Conservation (phyloP, 1,284 basidiomycete species). For the Sanghuangporus baumii region DNA sequence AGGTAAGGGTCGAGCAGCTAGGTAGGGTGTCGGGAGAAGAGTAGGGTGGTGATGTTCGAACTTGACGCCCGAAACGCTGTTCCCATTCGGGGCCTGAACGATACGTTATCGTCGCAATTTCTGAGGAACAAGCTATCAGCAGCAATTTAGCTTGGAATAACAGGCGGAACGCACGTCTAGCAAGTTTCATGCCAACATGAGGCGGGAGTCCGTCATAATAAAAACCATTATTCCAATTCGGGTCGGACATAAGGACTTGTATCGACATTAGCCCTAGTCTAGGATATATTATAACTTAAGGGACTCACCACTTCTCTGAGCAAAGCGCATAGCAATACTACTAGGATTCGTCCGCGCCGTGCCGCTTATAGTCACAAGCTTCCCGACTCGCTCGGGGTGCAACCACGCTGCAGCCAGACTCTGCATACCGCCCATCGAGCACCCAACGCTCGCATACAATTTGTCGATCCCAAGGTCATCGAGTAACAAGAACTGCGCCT, state of each 20-base stretch:
- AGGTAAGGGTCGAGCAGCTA: slow-evolving; percentile 21
- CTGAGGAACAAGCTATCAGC: slow-evolving; percentile 33
- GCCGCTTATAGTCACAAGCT: slow-evolving; percentile 91
- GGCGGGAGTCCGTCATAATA: slow-evolving; percentile 95
- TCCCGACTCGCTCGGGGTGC: slow-evolving; percentile 83
- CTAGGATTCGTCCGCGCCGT: slow-evolving; percentile 89
- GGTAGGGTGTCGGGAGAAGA: background rate
- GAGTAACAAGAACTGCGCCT: slow-evolving; percentile 85
- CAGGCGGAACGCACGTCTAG: slow-evolving; percentile 65
- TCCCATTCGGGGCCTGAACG: slow-evolving; percentile 99
- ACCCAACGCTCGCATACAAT: slow-evolving; percentile 90
- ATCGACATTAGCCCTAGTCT: slow-evolving; percentile 5
- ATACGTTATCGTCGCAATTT: slow-evolving; percentile 99
- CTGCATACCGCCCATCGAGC: slow-evolving; percentile 98
- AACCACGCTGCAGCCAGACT: slow-evolving; percentile 94
- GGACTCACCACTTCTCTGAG: slow-evolving; percentile 83
- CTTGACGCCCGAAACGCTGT: slow-evolving; percentile 84
- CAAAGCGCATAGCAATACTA: slow-evolving; percentile 93
- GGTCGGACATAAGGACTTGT: slow-evolving; percentile 95
- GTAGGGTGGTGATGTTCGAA: slow-evolving; percentile 41
- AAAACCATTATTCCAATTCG: slow-evolving; percentile 98
- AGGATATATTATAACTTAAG: background rate
- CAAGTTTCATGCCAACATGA: slow-evolving; percentile 98
- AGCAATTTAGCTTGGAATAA: background rate
- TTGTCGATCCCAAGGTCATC: slow-evolving; percentile 82